A percentile compares a stretch with the other conserved stretches of the same genome.
Conservation (phyloP, 2,329 filamentous ascomycete genomes). For the Nigrospora sphaerica region DNA sequence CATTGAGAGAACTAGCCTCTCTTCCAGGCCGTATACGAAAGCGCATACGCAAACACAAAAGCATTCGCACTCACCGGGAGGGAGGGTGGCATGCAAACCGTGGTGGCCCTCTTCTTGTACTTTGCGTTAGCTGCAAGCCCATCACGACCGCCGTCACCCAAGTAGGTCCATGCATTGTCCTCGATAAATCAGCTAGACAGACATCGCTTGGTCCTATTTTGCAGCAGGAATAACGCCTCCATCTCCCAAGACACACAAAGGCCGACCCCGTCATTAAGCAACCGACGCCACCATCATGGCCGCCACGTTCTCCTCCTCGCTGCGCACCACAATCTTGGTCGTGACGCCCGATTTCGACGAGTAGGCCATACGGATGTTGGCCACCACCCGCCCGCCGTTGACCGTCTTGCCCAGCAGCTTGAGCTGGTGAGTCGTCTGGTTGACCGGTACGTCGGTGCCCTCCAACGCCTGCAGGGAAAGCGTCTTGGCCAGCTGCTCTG, state of each 20-base stretch:
- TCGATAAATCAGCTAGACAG: conserved; percentile 2
- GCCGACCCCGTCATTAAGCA: conserved; percentile 45
- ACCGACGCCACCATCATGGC: conserved; percentile 77
- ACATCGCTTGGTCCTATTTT: conserved; percentile 19
- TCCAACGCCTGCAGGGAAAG: conserved; percentile 91
- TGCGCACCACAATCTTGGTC: conserved; percentile 87
- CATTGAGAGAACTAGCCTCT: no score
- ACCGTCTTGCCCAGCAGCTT: conserved; percentile 96
- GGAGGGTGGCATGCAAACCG: no score
- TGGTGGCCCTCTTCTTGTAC: no score
- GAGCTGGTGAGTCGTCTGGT: conserved; percentile 83
- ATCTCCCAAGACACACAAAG: conserved; percentile 3
- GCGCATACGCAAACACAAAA: no score
- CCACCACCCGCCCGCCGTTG: conserved; percentile 80
- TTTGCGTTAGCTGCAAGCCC: no score
- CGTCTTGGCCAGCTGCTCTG: conserved; percentile 78
- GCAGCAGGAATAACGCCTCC: conserved; percentile 18
- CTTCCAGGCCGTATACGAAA: no score
- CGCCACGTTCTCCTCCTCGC: conserved; percentile 89
- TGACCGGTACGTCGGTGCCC: conserved; percentile 85
- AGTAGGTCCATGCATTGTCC: no score
- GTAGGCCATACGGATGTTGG: conserved; percentile 85
- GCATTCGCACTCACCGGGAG: no score
- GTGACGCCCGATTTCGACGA: conserved; percentile 90
- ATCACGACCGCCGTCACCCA: no score